Conservation (phyloP, 768 basidiomycete species). For the Tricholoma flavovirens region DNA sequence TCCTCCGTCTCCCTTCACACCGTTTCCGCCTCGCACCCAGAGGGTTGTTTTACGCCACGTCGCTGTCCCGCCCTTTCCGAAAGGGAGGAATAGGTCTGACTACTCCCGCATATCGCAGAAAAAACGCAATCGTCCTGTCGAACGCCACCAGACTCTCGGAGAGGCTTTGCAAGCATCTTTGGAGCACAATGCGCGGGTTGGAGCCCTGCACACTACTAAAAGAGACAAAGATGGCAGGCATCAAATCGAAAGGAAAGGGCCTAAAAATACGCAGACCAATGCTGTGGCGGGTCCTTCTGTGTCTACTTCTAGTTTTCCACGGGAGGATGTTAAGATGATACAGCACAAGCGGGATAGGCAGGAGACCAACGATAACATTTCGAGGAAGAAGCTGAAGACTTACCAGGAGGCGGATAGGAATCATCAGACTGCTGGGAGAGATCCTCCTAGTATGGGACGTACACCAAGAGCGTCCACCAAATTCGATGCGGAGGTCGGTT, state of each 20-base stretch:
- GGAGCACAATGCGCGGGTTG: conserved; percentile 9
- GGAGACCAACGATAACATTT: not conserved
- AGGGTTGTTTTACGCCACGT: conserved; percentile 18
- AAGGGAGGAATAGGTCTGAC: conserved; percentile 3
- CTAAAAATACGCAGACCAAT: not conserved
- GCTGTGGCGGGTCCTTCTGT: conserved; percentile 2
- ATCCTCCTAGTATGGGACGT: not conserved
- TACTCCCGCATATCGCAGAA: conserved; percentile 12
- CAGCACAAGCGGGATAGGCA: not conserved
- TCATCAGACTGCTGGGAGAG: too few species aligned
- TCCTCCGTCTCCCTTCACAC: not conserved
- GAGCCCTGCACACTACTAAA: not conserved
- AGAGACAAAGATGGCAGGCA: not conserved
- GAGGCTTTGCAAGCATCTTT: conserved; percentile 12
- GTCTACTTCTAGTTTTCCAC: not conserved
- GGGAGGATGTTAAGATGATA: not conserved
- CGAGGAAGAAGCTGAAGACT: not conserved
- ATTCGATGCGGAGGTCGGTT: not conserved
- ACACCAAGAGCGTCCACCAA: not conserved
- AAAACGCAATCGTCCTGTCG: not conserved
- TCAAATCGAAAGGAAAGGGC: not conserved
- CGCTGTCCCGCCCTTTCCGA: conserved; percentile 18
- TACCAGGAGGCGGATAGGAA: not conserved
- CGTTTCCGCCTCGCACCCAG: not conserved
- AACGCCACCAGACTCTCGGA: conserved; percentile 7